phyloP scores from a whole-genome alignment of 257 asterid species.

The Scutellaria baicalensis region DNA sequence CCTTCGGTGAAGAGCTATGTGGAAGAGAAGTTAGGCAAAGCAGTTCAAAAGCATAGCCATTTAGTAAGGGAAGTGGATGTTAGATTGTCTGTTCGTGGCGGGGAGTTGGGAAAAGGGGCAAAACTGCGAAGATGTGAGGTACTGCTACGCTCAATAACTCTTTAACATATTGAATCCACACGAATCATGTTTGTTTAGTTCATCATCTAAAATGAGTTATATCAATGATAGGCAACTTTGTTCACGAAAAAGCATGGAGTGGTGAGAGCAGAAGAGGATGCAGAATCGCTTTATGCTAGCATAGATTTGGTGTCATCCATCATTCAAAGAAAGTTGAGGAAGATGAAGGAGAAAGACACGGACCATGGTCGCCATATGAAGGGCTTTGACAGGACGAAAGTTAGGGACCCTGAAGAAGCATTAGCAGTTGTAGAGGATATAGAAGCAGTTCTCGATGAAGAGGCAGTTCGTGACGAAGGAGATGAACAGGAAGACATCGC shows the following conservation, averaged over 20 bases:
- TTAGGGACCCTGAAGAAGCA: conserved; percentile 39
- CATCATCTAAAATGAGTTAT: background rate
- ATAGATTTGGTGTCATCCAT: conserved; percentile 78
- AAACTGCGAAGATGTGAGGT: conserved; percentile 88
- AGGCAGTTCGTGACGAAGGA: conserved; percentile 25
- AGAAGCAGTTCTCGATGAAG: conserved; percentile 24
- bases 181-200: background rate
- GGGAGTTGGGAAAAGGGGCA: conserved; percentile 90
- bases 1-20: conserved; percentile 72
- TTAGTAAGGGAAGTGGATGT: conserved; percentile 90
- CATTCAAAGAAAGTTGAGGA: conserved; percentile 79
- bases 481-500: conserved; percentile 30
- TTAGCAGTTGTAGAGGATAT: conserved; percentile 28
- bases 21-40: conserved; percentile 89
- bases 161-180: background rate
- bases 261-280: conserved; percentile 84
- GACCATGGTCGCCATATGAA: conserved; percentile 95
- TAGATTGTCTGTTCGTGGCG: conserved; percentile 80
- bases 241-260: conserved; percentile 92
- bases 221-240: conserved; percentile 60
- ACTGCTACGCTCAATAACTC: background rate
- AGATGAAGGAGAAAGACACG: conserved; percentile 92
- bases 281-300: conserved; percentile 66
- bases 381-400: conserved; percentile 64
- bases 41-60: conserved; percentile 82